Base-by-base conservation (phyloP, 2,329 filamentous ascomycete species). In the Nigrograna mackinnonii region DNA sequence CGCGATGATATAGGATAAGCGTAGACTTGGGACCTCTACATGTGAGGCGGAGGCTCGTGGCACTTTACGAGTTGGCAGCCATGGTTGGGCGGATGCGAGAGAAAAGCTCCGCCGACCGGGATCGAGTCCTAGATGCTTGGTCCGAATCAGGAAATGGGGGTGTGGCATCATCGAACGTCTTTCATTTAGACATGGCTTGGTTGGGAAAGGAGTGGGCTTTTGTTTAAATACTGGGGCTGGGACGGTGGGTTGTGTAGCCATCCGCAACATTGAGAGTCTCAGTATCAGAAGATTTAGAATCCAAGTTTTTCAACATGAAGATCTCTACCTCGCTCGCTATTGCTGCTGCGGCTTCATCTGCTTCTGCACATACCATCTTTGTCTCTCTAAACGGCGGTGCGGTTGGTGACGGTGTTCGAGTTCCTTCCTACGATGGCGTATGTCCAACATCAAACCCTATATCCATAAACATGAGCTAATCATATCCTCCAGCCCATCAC, bases 331-430 rank as follows among this genome's bases (percentile, higher is more conserved):
- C 55, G 16, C 44, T 66, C 28, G 38, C 49, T 13, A 36, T 64
- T 12, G 60, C 60, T 21, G 50, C 56, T 2, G 55, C 55, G 20
- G 60, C 60, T 3, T 63, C 65, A 9, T 61, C 66, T 13, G 71
- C 66, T 28, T 70, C 69, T 9, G 75, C 74, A 4, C 75, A 79
- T 57, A 76, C 76, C 37, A 79, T 79, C 62, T 78, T 79, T 54
- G 57, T 78, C 39, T 70, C 74, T 34, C 66, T 74, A 7, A 76
- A 71, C 41, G 73, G 71, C 40, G 71, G 69, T 16, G 73, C 69
- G 14, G 69, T 77, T 37, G 76, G 73, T 24, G 64, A 78, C 9
- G 78, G 70, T 22, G 75, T 83, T 39, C 74, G 79, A 22, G 74
- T 75, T 2, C 78, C 79, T 9, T 50, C 53, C 0, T 66, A 66